Evolutionary conservation across 495 filamentous ascomycete species (phyloP), one percentile per base, ranked within the genome.

Genomic region (Hypoxylon fragiforme): DNA sequence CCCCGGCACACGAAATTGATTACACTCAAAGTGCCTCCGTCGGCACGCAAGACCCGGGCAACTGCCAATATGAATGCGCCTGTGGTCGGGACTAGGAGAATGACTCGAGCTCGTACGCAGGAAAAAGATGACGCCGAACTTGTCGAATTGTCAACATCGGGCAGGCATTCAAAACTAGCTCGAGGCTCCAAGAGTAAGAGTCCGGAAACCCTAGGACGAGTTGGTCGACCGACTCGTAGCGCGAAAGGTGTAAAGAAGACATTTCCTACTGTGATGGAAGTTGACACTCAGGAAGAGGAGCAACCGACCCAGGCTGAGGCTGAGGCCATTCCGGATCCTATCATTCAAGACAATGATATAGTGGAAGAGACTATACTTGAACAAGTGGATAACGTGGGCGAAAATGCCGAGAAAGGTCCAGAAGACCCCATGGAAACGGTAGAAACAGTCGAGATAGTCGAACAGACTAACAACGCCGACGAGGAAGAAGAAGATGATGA

Each of bases 401-500:
- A 71, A 9, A 70, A 72, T 36, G 71, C 75, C 3, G 73, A 65
- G 35, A 75, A 76, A 31, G 73, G 15, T 9, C 47, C 48, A 3
- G 58, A 61, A 11, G 52, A 57, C 3, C 65, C 59, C 9, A 58
- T 67, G 38, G 66, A 65, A 68, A 74, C 52, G 70, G 83, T 56
- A 65, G 70, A 70, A 36, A 74, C 52, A 70, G 83, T 56, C 64
- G 70, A 70, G 37, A 63, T 30, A 4, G 83, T 56, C 64, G 70
- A 70, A 36, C 63, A 24, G 7, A 57, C 71, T 3, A 82, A 80
- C 12, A 80, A 79, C 3, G 81, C 85, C 7, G 64, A 86, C 0
- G 85, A 89, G 1, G 87, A 90, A 8, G 85, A 88, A 38, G 86
- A 88, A 54, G 74, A 69, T 6, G 84, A 88, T 0, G 88, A 90